phyloP scores from a whole-genome alignment of 2,329 filamentous ascomycete genomes.

The Clonostachys rosea region DNA sequence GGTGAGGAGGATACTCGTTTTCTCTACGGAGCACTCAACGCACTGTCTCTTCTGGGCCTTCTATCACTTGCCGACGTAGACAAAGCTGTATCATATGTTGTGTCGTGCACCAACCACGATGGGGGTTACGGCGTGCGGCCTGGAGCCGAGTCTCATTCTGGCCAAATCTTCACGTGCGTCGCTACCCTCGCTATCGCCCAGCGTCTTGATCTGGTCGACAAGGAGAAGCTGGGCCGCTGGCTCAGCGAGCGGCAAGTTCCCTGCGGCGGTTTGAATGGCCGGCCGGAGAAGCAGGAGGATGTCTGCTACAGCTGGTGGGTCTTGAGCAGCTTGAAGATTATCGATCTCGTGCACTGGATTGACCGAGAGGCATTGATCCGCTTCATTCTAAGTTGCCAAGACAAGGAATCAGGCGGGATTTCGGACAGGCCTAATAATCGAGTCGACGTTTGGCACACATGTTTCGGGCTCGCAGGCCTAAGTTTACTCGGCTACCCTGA shows the following conservation, averaged over 20 bases:
- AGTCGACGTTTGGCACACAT: slow-evolving; percentile 96
- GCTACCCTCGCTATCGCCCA: slow-evolving; percentile 81
- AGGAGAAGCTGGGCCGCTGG: slow-evolving; percentile 81
- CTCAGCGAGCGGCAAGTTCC: slow-evolving; percentile 88
- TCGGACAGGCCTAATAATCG: slow-evolving; percentile 88
- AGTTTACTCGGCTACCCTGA: slow-evolving; percentile 77
- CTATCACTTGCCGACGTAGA: slow-evolving; percentile 71
- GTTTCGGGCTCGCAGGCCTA: slow-evolving; percentile 83
- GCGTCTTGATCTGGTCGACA: slow-evolving; percentile 75
- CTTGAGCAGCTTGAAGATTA: slow-evolving; percentile 84
- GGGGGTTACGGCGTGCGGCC: slow-evolving; percentile 88
- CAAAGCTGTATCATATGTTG: slow-evolving; percentile 75
- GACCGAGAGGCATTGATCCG: slow-evolving; percentile 71
- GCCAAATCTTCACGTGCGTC: slow-evolving; percentile 93
- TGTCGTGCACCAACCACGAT: slow-evolving; percentile 86
- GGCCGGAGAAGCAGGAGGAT: slow-evolving; percentile 93
- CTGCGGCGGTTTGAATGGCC: slow-evolving; percentile 84
- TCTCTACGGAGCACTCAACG: slow-evolving; percentile 84
- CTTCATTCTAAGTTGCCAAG: slow-evolving; percentile 89
- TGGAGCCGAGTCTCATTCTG: slow-evolving; percentile 89
- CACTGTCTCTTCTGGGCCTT: slow-evolving; percentile 76
- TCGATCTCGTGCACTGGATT: slow-evolving; percentile 87
- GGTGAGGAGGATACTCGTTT: slow-evolving; percentile 95
- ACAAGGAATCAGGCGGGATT: slow-evolving; percentile 77
- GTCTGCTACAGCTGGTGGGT: slow-evolving; percentile 99